Evolutionary conservation across 2,329 filamentous ascomycete genomes (phyloP).

Genomic region (Colletotrichum trifolii): DNA sequence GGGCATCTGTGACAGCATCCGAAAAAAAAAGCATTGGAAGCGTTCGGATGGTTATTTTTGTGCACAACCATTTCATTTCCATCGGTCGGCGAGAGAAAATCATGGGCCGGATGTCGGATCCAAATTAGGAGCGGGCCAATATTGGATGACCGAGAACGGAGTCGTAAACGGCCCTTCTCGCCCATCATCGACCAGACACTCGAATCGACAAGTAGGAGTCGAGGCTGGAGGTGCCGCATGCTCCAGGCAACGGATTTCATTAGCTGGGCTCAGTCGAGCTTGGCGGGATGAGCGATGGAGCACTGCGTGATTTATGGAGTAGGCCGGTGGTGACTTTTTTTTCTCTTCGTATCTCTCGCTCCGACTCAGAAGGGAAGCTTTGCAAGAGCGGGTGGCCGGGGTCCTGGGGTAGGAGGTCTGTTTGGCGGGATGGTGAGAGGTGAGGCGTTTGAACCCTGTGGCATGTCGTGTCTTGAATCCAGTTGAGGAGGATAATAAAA

Average conservation of each 20-base stretch:
- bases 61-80: constrained; percentile 2
- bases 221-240: constrained; percentile 33
- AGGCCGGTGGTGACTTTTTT: neutral
- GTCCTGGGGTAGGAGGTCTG: constrained; percentile 3
- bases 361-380: constrained; percentile 1
- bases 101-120: constrained; percentile 6
- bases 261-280: constrained; percentile 32
- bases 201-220: constrained; percentile 22
- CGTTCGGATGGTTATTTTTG: constrained; percentile 14
- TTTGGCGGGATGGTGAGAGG: constrained; percentile 20
- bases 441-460: constrained; percentile 30
- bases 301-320: constrained; percentile 34
- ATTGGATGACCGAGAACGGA: constrained; percentile 33
- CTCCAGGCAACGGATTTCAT: constrained; percentile 32
- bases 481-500: constrained; percentile 27
- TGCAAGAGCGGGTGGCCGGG: constrained; percentile 14
- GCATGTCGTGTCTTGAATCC: constrained; percentile 31
- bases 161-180: constrained; percentile 35
- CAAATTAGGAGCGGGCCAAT: constrained; percentile 26
- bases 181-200: neutral
- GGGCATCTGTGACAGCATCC: constrained; percentile 1
- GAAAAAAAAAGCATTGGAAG: constrained; percentile 1
- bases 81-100: neutral
- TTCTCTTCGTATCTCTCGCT: constrained; percentile 3
- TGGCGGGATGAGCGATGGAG: constrained; percentile 33